These are phyloP conservation scores for Suillus weaverae DNA, from an alignment of 768 basidiomycete genomes.

Conservation along the genomic window DNA sequence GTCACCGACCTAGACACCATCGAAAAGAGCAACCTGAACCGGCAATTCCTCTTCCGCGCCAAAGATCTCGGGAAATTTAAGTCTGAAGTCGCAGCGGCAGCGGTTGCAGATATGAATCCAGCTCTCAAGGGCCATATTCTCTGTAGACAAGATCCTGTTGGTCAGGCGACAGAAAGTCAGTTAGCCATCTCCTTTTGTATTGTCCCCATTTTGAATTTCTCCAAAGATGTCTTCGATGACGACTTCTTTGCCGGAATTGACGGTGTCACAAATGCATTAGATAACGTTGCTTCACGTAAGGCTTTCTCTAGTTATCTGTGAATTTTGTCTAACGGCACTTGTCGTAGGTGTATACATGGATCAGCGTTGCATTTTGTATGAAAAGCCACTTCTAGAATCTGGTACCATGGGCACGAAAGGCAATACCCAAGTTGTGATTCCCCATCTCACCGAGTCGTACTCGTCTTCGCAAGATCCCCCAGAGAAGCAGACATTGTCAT, in stretches of 20 bases:
- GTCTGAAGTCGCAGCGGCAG: constrained; percentile 87
- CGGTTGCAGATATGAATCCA: constrained; percentile 95
- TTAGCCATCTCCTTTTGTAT: constrained; percentile 13
- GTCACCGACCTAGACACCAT: constrained; percentile 98
- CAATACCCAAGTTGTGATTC: constrained; percentile 93
- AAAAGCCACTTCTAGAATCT: constrained; percentile 94
- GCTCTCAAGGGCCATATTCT: constrained; percentile 83
- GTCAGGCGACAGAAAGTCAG: constrained; percentile 89
- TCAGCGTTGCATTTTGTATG: constrained; percentile 93
- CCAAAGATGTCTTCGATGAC: constrained; percentile 80
- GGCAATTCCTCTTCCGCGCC: constrained; percentile 96
- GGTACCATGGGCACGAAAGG: constrained; percentile 98
- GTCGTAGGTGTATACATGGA: constrained; percentile 94
- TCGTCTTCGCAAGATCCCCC: constrained; percentile 98
- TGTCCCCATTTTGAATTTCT: constrained; percentile 14
- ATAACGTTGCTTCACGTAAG: constrained; percentile 94
- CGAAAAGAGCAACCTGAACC: constrained; percentile 97
- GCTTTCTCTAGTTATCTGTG: constrained; percentile 13
- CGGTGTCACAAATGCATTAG: constrained; percentile 95
- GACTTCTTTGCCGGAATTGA: constrained; percentile 86
- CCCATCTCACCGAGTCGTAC: constrained; percentile 94
- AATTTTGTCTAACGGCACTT: constrained; percentile 6
- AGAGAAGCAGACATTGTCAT: constrained; percentile 94
- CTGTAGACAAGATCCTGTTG: constrained; percentile 91
- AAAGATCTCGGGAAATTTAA: constrained; percentile 98